Evolutionary conservation across 1,139 yeast species (phyloP).

Genomic region (Lodderomyces margitis): DNA sequence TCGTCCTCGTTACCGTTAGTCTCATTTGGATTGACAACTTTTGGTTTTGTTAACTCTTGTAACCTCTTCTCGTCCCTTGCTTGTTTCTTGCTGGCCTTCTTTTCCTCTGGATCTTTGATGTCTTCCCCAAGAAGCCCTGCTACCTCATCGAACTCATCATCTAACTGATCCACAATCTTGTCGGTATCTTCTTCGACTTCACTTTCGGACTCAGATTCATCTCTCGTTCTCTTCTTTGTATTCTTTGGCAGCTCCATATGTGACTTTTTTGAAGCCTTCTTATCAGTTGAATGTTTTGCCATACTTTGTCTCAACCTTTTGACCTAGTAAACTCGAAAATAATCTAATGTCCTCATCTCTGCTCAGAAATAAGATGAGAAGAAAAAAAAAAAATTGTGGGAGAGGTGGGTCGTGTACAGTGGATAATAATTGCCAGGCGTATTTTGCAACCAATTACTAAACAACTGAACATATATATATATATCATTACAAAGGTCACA

Average conservation of each 20-base stretch:
- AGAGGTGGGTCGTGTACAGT: neutral
- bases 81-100: conserved; percentile 18
- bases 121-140: conserved; percentile 50
- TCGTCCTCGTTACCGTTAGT: conserved; percentile 25
- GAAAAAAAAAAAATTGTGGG: neutral
- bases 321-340: neutral
- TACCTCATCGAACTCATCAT: conserved; percentile 55
- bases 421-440: neutral
- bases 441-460: too few relatives aligned
- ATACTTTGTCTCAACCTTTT: neutral
- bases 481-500: too few relatives aligned
- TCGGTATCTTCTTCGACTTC: conserved; percentile 38
- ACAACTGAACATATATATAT: too few relatives aligned
- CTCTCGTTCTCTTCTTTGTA: conserved; percentile 12
- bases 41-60: conserved; percentile 21
- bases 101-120: conserved; percentile 39
- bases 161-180: conserved; percentile 46
- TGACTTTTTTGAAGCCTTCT: neutral
- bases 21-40: conserved; percentile 10
- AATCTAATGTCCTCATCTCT: too few relatives aligned
- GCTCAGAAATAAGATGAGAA: neutral
- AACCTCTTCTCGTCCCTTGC: conserved; percentile 19
- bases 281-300: conserved; percentile 2
- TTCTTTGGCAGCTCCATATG: neutral
- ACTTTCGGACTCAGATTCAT: conserved; percentile 13